Percentiles rank a stretch among this genome's conserved stretches.
These are phyloP conservation scores for Lachnellula cervina DNA, from an alignment of 2,329 filamentous ascomycete genomes.

Conservation along the genomic window DNA sequence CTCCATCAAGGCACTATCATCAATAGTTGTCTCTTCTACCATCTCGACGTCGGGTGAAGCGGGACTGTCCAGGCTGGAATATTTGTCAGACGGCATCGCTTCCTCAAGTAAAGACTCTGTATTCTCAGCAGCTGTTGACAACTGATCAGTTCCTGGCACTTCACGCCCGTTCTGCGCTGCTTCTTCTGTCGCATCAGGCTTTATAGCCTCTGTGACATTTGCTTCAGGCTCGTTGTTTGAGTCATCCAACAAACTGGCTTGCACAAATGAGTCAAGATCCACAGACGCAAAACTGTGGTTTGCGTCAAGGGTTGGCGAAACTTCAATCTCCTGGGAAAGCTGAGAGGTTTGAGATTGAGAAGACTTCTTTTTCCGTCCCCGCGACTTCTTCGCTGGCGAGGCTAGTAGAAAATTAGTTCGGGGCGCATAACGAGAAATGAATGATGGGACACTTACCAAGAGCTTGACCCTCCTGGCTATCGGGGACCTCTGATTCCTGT, in stretches of 20 bases:
- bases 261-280: conserved; percentile 12
- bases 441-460: conserved; percentile 6
- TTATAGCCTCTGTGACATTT: background rate
- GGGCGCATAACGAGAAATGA: no score
- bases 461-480: conserved; percentile 18
- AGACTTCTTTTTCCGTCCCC: conserved; percentile 6
- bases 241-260: background rate
- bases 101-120: background rate
- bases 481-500: conserved; percentile 17
- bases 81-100: background rate
- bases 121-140: background rate
- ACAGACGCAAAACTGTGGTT: conserved; percentile 6
- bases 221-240: background rate
- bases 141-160: background rate
- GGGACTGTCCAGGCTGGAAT: background rate
- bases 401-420: no score
- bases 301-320: background rate
- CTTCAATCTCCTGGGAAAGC: background rate
- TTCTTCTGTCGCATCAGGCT: background rate
- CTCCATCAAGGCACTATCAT: conserved; percentile 1
- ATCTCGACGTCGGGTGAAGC: conserved; percentile 3
- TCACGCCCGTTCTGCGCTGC: background rate
- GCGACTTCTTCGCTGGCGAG: conserved; percentile 13
- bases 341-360: conserved; percentile 7
- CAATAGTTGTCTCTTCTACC: conserved; percentile 11